These are phyloP conservation scores for Microthlaspi erraticum DNA, from an alignment of 345 rosid species.

Conservation along the genomic window DNA sequence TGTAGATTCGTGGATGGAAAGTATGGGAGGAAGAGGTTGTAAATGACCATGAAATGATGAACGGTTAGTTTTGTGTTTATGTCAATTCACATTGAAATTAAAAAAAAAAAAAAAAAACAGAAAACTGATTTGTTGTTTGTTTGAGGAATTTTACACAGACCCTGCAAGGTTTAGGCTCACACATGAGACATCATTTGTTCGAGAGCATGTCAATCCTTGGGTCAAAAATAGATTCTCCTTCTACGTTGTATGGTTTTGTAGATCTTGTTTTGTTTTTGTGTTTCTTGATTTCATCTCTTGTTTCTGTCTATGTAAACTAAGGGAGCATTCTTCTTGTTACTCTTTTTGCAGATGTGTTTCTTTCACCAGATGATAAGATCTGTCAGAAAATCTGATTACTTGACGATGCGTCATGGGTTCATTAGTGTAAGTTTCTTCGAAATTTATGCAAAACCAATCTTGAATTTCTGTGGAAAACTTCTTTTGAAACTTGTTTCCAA, in stretches of 20 bases:
- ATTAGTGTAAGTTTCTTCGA: slow-evolving; percentile 59
- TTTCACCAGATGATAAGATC: slow-evolving; percentile 82
- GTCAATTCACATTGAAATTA: too few species aligned
- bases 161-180: slow-evolving; percentile 87
- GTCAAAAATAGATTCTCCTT: slow-evolving; percentile 56
- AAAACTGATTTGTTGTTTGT: not conserved
- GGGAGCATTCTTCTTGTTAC: not conserved
- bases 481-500: slow-evolving; percentile 7
- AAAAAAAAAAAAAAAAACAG: too few species aligned
- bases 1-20: slow-evolving; percentile 93
- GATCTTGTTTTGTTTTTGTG: not conserved
- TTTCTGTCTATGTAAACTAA: not conserved
- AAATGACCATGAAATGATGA: slow-evolving; percentile 46
- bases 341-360: slow-evolving; percentile 67
- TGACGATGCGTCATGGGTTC: slow-evolving; percentile 93
- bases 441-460: slow-evolving; percentile 6
- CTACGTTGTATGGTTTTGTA: slow-evolving; percentile 57
- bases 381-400: slow-evolving; percentile 74
- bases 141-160: slow-evolving; percentile 55
- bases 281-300: not conserved
- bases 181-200: slow-evolving; percentile 89
- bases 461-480: not conserved
- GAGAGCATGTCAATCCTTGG: slow-evolving; percentile 68
- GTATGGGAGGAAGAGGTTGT: slow-evolving; percentile 68
- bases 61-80: slow-evolving; percentile 35